Conservation (phyloP, 2,329 filamentous ascomycete species). For the Colletotrichum viniferum region DNA sequence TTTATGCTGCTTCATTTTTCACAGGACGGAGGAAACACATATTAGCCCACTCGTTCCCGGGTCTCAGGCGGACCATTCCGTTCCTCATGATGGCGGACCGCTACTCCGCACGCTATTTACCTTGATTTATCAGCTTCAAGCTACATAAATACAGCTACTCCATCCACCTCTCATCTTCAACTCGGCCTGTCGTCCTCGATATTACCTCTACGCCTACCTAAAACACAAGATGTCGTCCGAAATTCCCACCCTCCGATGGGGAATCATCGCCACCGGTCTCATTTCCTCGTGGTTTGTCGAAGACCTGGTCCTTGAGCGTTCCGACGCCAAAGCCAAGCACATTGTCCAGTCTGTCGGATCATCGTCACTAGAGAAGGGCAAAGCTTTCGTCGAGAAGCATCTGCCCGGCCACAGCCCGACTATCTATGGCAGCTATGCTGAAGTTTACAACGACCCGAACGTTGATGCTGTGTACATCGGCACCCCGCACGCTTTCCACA, state of each 20-base stretch:
- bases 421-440: conserved; percentile 42
- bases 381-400: conserved; percentile 40
- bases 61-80: not conserved
- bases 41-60: not conserved
- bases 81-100: not conserved
- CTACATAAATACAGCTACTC: not conserved
- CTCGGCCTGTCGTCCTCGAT: not conserved
- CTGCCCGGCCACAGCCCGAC: conserved; percentile 28
- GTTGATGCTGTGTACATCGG: conserved; percentile 53
- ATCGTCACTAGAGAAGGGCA: conserved; percentile 41
- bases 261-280: conserved; percentile 30
- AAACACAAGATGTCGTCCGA: conserved; percentile 1
- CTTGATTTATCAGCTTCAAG: not conserved
- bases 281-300: conserved; percentile 37
- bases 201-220: not conserved
- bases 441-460: conserved; percentile 42
- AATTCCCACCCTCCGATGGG: conserved; percentile 35
- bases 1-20: not conserved
- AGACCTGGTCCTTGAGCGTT: conserved; percentile 40
- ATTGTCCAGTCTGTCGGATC: conserved; percentile 46
- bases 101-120: not conserved
- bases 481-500: conserved; percentile 49
- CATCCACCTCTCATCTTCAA: not conserved
- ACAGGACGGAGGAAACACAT: not conserved
- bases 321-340: conserved; percentile 40